Percentiles rank a stretch among this genome's conserved stretches.
phyloP scores from a whole-genome alignment of 768 basidiomycete genomes.

The Boletellus emodensis region DNA sequence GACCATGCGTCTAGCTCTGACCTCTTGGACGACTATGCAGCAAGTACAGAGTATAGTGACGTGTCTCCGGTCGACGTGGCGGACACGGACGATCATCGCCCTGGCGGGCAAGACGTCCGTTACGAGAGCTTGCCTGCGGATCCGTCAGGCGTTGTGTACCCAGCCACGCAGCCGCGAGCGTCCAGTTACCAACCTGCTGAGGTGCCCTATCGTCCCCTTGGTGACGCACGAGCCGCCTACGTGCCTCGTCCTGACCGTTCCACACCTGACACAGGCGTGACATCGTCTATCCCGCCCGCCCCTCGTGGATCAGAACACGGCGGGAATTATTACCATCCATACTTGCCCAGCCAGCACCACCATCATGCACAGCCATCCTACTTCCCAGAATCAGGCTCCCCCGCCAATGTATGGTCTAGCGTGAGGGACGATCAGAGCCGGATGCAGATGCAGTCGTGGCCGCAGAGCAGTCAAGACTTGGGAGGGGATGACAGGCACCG shows the following conservation, averaged over 20 bases:
- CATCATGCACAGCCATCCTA: constrained; percentile 24
- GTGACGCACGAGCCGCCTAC: constrained; percentile 26
- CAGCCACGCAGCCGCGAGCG: constrained; percentile 13
- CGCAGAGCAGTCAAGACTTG: constrained; percentile 23
- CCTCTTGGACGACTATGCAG: constrained; percentile 29
- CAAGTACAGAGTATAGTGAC: constrained; percentile 34
- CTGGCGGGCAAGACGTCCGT: constrained; percentile 16
- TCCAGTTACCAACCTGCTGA: constrained; percentile 27
- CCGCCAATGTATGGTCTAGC: constrained; percentile 20
- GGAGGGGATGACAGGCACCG: constrained; percentile 25
- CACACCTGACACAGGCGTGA: constrained; percentile 24
- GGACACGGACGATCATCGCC: constrained; percentile 21
- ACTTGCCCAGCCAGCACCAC: constrained; percentile 23
- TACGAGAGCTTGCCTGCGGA: constrained; percentile 24
- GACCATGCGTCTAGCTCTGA: constrained; percentile 32
- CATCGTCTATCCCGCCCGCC: constrained; percentile 20
- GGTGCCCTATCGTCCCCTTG: constrained; percentile 21
- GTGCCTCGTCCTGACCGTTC: constrained; percentile 23
- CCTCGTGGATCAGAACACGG: constrained; percentile 25
- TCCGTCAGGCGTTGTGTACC: constrained; percentile 10
- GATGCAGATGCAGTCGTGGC: constrained; percentile 22
- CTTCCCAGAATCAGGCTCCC: constrained; percentile 17
- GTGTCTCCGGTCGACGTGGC: constrained; percentile 36
- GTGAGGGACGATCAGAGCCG: constrained; percentile 22
- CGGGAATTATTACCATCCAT: constrained; percentile 24